Conservation (phyloP, 1,284 basidiomycete species). For the Spongiforma sp. region DNA sequence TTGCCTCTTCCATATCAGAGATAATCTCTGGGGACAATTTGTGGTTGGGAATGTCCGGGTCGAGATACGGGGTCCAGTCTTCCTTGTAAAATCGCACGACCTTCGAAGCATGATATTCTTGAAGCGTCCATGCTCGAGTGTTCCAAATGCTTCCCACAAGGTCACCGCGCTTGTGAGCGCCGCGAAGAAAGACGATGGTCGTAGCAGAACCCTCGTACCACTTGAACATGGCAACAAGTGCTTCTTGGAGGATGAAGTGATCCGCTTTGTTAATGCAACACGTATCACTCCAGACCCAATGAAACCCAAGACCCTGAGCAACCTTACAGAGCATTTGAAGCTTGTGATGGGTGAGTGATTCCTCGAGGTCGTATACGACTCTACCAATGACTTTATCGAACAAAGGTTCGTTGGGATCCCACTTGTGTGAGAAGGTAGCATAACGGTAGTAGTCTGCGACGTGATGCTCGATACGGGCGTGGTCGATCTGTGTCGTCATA, state of each 20-base stretch:
- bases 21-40: constrained; percentile 3
- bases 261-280: no score
- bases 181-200: constrained; percentile 11
- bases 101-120: constrained; percentile 15
- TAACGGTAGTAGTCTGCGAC: neutral
- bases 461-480: neutral
- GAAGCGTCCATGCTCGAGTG: constrained; percentile 18
- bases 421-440: neutral
- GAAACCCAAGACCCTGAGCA: neutral
- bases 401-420: constrained; percentile 1
- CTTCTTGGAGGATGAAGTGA: constrained; percentile 14
- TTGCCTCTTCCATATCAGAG: constrained; percentile 10
- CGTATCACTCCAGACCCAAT: constrained; percentile 16
- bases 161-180: neutral
- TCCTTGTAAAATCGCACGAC: constrained; percentile 6
- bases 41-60: constrained; percentile 1
- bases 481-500: neutral
- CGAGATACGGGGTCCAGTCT: constrained; percentile 3
- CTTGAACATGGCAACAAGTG: constrained; percentile 15
- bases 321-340: constrained; percentile 11
- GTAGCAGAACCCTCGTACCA: constrained; percentile 10
- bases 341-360: constrained; percentile 8
- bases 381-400: neutral
- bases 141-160: constrained; percentile 7
- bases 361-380: constrained; percentile 1